phyloP scores from a whole-genome alignment of 371 early-diverging fungal species.

The Mortierella sp. region DNA sequence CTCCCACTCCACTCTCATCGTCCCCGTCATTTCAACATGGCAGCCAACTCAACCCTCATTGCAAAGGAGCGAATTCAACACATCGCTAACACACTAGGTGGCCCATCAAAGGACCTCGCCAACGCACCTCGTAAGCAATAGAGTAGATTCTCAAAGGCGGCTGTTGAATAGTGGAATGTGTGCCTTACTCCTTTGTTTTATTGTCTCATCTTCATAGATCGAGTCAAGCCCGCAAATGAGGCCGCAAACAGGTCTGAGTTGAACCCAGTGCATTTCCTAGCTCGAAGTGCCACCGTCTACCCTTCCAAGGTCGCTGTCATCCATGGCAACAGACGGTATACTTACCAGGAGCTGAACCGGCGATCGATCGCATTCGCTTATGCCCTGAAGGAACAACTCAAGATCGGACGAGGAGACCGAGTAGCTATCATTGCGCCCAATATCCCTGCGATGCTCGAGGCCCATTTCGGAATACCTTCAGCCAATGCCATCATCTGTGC shows the following conservation, averaged over 20 bases:
- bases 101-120: constrained; percentile 7
- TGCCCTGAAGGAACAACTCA: constrained; percentile 45
- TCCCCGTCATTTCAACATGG: constrained; percentile 7
- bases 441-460: constrained; percentile 68
- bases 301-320: constrained; percentile 61
- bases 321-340: constrained; percentile 55
- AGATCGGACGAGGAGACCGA: constrained; percentile 31
- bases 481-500: constrained; percentile 70
- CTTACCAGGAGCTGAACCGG: constrained; percentile 57
- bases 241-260: constrained; percentile 47
- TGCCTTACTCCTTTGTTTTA: not conserved
- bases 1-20: not conserved
- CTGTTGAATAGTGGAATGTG: not conserved
- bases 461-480: constrained; percentile 72
- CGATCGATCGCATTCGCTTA: constrained; percentile 60
- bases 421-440: constrained; percentile 73
- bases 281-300: constrained; percentile 64
- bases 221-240: constrained; percentile 30
- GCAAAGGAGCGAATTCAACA: constrained; percentile 47
- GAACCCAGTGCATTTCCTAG: constrained; percentile 65
- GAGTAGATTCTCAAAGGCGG: not conserved
- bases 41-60: constrained; percentile 13
- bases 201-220: constrained; percentile 33
- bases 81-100: constrained; percentile 40
- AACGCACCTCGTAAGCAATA: constrained; percentile 29